A percentile compares a stretch with the other conserved stretches of the same genome.
Evolutionary conservation across 139 green algal species (phyloP).

Genomic region (Chlamydomonas sphaeroides): DNA sequence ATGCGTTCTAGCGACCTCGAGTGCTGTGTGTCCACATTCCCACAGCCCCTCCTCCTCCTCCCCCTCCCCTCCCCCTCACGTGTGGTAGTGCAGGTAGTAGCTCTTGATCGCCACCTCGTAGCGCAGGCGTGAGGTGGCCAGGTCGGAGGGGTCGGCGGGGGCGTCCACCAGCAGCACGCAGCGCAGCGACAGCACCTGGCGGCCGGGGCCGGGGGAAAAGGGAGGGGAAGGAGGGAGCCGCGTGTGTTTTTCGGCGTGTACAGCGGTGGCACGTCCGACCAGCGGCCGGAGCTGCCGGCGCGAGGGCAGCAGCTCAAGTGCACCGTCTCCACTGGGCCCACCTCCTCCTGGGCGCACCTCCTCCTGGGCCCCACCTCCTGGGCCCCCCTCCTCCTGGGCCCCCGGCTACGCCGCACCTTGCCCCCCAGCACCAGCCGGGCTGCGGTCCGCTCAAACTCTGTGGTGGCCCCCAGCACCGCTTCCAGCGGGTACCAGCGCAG

Average conservation of each 20-base stretch:
- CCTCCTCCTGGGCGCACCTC: no score
- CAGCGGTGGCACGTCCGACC: no score
- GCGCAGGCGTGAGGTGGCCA: constrained; percentile 23
- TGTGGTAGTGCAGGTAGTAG: constrained; percentile 60
- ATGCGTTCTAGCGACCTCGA: no score
- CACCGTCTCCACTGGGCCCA: no score
- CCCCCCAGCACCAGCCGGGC: constrained; percentile 36
- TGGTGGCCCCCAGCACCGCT: background rate
- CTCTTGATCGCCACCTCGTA: constrained; percentile 54
- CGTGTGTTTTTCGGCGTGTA: no score
- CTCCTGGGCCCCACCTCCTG: no score
- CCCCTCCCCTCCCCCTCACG: background rate
- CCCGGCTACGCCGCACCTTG: background rate
- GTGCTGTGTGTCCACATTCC: background rate
- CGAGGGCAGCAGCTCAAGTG: no score
- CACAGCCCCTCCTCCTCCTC: background rate
- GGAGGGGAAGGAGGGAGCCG: no score
- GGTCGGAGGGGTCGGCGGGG: constrained; percentile 28
- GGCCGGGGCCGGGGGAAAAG: no score
- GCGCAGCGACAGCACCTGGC: constrained; percentile 12
- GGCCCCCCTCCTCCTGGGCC: background rate
- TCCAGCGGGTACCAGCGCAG: background rate
- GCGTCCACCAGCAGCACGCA: constrained; percentile 51
- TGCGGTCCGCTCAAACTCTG: constrained; percentile 52
- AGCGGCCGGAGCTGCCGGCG: no score